A percentile compares a stretch with the other conserved stretches of the same genome.
Conservation (phyloP, 2,329 filamentous ascomycete genomes). For the Aspergillus hiratsukae region DNA sequence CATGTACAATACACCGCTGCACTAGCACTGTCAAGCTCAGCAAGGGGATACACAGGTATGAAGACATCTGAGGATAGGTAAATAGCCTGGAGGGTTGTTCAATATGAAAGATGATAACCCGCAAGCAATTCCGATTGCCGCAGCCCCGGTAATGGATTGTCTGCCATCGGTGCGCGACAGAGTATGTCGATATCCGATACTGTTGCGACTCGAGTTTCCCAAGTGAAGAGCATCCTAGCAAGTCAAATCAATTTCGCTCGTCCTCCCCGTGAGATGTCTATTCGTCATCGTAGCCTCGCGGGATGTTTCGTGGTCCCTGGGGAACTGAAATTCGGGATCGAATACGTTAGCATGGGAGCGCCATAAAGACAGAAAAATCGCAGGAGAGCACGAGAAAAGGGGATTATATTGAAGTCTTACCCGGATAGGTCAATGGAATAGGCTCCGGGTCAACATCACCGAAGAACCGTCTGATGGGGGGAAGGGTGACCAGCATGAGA, state of each 20-base stretch:
- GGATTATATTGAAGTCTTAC: conserved; percentile 54
- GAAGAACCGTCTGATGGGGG: conserved; percentile 66
- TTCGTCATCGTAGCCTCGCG: conserved; percentile 46
- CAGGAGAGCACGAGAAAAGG: not conserved
- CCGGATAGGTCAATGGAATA: conserved; percentile 86
- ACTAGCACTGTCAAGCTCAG: not conserved
- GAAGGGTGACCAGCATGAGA: conserved; percentile 63
- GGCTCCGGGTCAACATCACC: conserved; percentile 68
- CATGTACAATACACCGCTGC: conserved; percentile 16
- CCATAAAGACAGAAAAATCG: not conserved
- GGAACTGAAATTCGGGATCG: conserved; percentile 34
- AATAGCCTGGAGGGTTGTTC: not conserved
- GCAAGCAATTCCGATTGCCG: not conserved
- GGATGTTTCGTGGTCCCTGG: conserved; percentile 42
- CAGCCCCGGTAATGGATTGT: not conserved
- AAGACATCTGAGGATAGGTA: not conserved
- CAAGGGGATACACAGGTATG: conserved; percentile 5
- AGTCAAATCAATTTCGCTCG: conserved; percentile 10
- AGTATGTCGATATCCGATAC: not conserved
- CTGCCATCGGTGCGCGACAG: not conserved
- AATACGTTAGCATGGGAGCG: not conserved
- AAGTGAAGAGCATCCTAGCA: not conserved
- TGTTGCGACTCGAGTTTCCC: not conserved
- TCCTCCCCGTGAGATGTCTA: conserved; percentile 15
- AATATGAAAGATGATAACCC: not conserved